Conservation (phyloP, 2,329 filamentous ascomycete genomes). For the Fusarium robinianum region DNA sequence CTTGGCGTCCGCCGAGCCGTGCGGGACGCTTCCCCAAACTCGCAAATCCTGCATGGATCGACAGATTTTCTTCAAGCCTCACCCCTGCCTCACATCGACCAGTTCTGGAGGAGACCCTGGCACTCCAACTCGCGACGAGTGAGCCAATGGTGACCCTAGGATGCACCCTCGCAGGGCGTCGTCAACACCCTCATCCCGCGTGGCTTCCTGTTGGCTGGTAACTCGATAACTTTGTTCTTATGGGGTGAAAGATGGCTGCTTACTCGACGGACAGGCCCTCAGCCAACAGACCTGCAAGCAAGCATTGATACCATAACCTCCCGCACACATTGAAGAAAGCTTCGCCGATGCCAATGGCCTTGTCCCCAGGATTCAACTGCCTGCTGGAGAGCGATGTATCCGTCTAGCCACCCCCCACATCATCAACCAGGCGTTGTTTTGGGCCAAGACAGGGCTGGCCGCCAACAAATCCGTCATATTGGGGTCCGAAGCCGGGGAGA, state of each 20-base stretch:
- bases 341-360: too few relatives aligned
- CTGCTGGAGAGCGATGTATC: too few relatives aligned
- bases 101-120: constrained; percentile 35
- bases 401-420: constrained; percentile 5
- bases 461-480: constrained; percentile 6
- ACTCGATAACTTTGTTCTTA: too few relatives aligned
- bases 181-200: constrained; percentile 29
- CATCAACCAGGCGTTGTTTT: constrained; percentile 18
- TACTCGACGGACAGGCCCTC: too few relatives aligned
- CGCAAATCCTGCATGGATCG: constrained; percentile 29
- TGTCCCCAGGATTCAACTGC: too few relatives aligned
- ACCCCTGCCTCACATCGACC: constrained; percentile 32
- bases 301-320: too few relatives aligned
- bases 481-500: constrained; percentile 5
- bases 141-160: constrained; percentile 22
- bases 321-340: too few relatives aligned
- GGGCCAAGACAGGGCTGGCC: constrained; percentile 25
- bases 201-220: too few relatives aligned
- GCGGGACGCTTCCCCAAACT: constrained; percentile 9
- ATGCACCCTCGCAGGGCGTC: constrained; percentile 8
- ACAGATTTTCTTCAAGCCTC: constrained; percentile 34
- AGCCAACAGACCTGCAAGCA: too few relatives aligned
- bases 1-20: constrained; percentile 16
- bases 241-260: too few relatives aligned
- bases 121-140: constrained; percentile 12